Evolutionary conservation across 1,284 basidiomycete genomes (phyloP).

Genomic region (Puccinia polysora): DNA sequence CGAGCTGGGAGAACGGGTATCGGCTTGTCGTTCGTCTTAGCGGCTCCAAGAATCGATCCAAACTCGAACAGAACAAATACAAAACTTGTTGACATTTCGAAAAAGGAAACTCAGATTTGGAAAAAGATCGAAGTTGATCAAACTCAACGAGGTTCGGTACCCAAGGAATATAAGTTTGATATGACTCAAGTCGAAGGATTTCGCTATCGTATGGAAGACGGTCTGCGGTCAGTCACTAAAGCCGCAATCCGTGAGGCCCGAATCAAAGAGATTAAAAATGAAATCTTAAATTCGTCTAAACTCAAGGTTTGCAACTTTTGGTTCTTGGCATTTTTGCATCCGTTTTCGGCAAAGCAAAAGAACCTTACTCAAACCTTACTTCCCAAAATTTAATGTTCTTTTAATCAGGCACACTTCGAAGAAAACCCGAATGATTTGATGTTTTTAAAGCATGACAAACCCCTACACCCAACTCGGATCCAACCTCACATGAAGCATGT

Average conservation of each 20-base stretch:
- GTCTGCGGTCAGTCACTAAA: constrained; percentile 78
- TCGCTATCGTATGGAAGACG: constrained; percentile 96
- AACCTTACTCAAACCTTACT: background rate
- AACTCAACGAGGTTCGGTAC: constrained; percentile 67
- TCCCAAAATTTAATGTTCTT: too few relatives aligned
- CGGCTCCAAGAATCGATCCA: constrained; percentile 67
- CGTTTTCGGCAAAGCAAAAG: too few relatives aligned
- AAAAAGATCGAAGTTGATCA: constrained; percentile 67
- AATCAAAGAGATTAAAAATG: constrained; percentile 86
- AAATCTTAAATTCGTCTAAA: constrained; percentile 91
- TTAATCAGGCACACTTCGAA: constrained; percentile 97
- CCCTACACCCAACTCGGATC: constrained; percentile 77
- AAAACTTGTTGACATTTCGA: constrained; percentile 58
- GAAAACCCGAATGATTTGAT: constrained; percentile 93
- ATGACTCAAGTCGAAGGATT: constrained; percentile 96
- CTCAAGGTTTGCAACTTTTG: constrained; percentile 67
- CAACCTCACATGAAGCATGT: constrained; percentile 94
- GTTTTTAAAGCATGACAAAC: constrained; percentile 88
- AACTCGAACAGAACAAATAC: constrained; percentile 52
- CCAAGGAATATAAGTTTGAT: constrained; percentile 90
- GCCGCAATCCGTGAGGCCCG: constrained; percentile 83
- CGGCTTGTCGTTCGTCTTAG: constrained; percentile 76
- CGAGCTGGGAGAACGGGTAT: constrained; percentile 91
- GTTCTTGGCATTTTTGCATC: too few relatives aligned
- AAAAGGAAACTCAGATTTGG: constrained; percentile 73